Conservation (phyloP, 768 basidiomycete species). For the Boletus vermiculosoides region DNA sequence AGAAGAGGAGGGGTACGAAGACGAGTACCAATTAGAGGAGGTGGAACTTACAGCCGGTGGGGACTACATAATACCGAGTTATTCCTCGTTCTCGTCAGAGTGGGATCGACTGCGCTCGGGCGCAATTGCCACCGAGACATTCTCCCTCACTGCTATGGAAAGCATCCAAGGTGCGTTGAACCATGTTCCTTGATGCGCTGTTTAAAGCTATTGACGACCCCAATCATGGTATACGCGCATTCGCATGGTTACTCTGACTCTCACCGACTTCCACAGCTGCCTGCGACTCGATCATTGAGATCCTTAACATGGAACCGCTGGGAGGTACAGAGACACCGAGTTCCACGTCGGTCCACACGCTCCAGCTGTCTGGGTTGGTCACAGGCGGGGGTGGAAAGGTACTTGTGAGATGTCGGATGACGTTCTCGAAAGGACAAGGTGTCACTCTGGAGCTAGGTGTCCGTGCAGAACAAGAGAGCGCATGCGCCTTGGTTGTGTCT, state of each 20-base stretch:
- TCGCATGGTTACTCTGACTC: conserved; percentile 11
- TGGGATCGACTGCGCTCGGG: conserved; percentile 90
- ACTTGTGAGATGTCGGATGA: conserved; percentile 93
- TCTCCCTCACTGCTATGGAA: conserved; percentile 88
- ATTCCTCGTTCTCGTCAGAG: conserved; percentile 87
- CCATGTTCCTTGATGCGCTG: conserved; percentile 7
- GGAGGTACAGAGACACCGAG: conserved; percentile 86
- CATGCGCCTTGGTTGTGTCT: conserved; percentile 82
- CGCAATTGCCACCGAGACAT: conserved; percentile 85
- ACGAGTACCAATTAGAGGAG: conserved; percentile 97
- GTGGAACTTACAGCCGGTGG: conserved; percentile 89
- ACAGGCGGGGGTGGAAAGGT: conserved; percentile 95
- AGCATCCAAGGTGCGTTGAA: conserved; percentile 79
- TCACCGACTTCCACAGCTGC: conserved; percentile 58
- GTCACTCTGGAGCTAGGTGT: conserved; percentile 92
- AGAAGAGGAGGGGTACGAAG: conserved; percentile 98
- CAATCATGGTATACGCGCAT: conserved; percentile 14
- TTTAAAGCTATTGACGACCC: conserved; percentile 17
- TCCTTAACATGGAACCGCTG: conserved; percentile 94
- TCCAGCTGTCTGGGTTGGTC: conserved; percentile 90
- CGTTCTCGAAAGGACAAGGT: conserved; percentile 83
- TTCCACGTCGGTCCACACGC: conserved; percentile 86
- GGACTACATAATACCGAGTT: conserved; percentile 96
- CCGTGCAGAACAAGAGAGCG: conserved; percentile 86
- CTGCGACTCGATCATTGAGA: conserved; percentile 93